phyloP scores from a whole-genome alignment of 164 flowering plant species.

The Nymphaea thermarum region DNA sequence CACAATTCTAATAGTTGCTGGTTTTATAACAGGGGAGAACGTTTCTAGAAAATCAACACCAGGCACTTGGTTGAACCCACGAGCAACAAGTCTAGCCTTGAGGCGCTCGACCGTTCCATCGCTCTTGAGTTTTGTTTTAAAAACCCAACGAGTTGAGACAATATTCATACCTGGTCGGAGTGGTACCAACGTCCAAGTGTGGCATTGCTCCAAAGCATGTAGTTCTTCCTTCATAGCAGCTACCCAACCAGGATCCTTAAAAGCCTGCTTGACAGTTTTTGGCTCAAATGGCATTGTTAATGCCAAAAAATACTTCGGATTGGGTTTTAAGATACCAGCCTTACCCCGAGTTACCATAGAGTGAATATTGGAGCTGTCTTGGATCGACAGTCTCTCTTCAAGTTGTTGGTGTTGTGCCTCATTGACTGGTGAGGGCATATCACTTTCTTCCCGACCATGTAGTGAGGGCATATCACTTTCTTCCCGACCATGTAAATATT shows the following conservation, averaged over 20 bases:
- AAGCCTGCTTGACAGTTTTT: background rate
- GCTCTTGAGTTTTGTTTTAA: background rate
- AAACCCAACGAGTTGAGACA: conserved; percentile 1
- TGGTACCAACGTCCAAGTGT: background rate
- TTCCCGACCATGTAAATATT: no score
- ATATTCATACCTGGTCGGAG: background rate
- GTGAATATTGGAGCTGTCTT: background rate
- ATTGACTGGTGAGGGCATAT: no score
- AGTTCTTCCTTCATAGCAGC: background rate
- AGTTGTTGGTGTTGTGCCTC: background rate
- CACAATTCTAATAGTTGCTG: background rate
- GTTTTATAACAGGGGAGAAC: background rate
- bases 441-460: no score
- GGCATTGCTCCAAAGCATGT: background rate
- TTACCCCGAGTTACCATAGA: background rate
- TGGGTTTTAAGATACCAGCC: background rate
- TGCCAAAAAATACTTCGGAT: background rate
- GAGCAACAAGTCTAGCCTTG: background rate
- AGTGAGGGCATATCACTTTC: no score
- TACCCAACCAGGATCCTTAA: background rate
- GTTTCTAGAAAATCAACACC: background rate
- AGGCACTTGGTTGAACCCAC: background rate
- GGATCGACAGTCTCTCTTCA: background rate
- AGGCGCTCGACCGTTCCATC: background rate
- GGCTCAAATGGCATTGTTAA: no score